A percentile compares a stretch with the other conserved stretches of the same genome.
These are phyloP conservation scores for Jacaranda mimosifolia DNA, from an alignment of 257 asterid genomes.

Conservation along the genomic window DNA sequence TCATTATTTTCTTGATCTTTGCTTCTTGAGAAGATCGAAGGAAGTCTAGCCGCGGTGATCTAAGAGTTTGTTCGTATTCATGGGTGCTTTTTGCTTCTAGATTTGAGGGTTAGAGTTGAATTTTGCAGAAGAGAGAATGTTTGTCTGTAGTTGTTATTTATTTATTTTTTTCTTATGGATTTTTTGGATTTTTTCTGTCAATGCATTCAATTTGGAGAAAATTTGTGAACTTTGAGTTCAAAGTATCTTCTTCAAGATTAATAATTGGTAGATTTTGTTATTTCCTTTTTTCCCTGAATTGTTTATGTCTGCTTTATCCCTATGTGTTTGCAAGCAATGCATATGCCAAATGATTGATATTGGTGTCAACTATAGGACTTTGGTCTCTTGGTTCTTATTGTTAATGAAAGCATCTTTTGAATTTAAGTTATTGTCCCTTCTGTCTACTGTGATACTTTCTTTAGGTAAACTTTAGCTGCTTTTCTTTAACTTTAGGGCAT, in stretches of 20 bases:
- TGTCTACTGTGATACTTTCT: conserved; percentile 28
- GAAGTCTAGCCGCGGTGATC: conserved; percentile 47
- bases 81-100: conserved; percentile 29
- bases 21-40: conserved; percentile 34
- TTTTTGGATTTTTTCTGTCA: neutral
- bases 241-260: conserved; percentile 29
- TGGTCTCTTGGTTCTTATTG: conserved; percentile 41
- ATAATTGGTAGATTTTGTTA: conserved; percentile 19
- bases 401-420: conserved; percentile 18
- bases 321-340: conserved; percentile 20
- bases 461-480: conserved; percentile 40
- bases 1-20: conserved; percentile 48
- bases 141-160: neutral
- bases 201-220: neutral
- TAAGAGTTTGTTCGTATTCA: conserved; percentile 24
- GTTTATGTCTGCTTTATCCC: conserved; percentile 15
- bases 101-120: conserved; percentile 33
- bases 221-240: conserved; percentile 4
- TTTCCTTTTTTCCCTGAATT: neutral
- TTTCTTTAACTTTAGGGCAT: conserved; percentile 57
- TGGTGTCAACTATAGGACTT: neutral
- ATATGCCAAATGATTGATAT: no score
- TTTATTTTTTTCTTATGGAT: neutral
- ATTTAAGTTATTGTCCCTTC: conserved; percentile 25
- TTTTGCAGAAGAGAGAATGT: conserved; percentile 3